phyloP scores from a whole-genome alignment of 345 rosid genomes.

The Anacardium occidentale region DNA sequence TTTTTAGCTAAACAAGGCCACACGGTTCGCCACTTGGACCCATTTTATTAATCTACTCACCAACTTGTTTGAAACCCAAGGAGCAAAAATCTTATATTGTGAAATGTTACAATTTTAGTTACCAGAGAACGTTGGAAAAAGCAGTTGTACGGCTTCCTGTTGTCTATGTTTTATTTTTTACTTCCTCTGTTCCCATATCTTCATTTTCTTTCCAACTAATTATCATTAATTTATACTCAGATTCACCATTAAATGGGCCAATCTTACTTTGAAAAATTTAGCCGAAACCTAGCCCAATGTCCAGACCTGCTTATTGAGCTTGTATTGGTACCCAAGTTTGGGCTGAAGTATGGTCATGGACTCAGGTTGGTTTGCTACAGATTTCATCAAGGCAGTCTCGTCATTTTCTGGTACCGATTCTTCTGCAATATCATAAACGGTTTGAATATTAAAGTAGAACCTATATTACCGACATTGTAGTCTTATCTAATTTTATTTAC shows the following conservation, averaged over 20 bases:
- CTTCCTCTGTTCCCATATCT: too few species aligned
- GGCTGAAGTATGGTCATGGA: too few species aligned
- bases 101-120: background rate
- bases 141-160: constrained; percentile 27
- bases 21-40: constrained; percentile 55
- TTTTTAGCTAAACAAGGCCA: constrained; percentile 35
- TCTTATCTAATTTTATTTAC: background rate
- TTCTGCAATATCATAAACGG: constrained; percentile 15
- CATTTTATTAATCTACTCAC: too few species aligned
- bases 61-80: background rate
- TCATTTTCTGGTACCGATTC: constrained; percentile 50
- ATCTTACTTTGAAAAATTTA: too few species aligned
- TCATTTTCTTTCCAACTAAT: too few species aligned
- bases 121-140: constrained; percentile 6
- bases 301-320: background rate
- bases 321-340: background rate
- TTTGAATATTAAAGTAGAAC: background rate
- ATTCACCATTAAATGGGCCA: too few species aligned
- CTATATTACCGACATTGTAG: background rate
- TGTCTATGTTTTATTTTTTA: background rate
- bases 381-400: constrained; percentile 47
- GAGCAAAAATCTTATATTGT: background rate
- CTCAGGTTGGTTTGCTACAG: constrained; percentile 57
- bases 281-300: background rate
- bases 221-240: too few species aligned